Evolutionary conservation across 306 rosid genomes (phyloP).

Genomic region (Aeschynomene evenia): DNA sequence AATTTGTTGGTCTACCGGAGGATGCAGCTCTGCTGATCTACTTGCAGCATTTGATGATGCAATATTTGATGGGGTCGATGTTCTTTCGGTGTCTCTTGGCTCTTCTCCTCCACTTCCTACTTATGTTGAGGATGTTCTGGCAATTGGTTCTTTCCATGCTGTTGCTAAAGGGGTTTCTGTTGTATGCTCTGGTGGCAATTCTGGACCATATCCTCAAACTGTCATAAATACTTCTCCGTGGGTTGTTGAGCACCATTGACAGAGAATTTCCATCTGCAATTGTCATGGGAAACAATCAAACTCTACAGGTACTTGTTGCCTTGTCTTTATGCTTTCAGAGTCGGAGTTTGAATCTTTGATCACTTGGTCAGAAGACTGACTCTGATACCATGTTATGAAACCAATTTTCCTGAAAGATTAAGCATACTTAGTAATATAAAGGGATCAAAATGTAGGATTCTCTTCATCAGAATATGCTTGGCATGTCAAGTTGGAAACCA

Average conservation of each 20-base stretch:
- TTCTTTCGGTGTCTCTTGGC: conserved; percentile 59
- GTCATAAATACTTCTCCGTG: conserved; percentile 63
- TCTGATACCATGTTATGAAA: too few relatives aligned
- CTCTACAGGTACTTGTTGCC: conserved; percentile 42
- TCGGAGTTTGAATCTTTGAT: too few relatives aligned
- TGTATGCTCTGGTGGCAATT: conserved; percentile 61
- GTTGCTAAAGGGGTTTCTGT: conserved; percentile 55
- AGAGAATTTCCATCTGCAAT: conserved; percentile 51
- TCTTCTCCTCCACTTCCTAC: conserved; percentile 51
- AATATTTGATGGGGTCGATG: conserved; percentile 52
- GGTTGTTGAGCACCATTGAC: conserved; percentile 54
- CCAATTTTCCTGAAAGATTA: too few relatives aligned
- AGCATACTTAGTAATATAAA: background rate
- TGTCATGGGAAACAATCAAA: conserved; percentile 61
- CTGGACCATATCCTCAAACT: conserved; percentile 62
- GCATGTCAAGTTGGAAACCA: background rate
- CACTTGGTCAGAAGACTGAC: too few relatives aligned
- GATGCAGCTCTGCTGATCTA: conserved; percentile 56
- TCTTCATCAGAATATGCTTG: background rate
- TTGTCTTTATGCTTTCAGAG: conserved; percentile 1
- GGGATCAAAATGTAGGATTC: background rate
- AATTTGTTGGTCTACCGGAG: conserved; percentile 61
- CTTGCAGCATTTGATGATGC: conserved; percentile 77
- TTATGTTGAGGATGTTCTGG: conserved; percentile 51
- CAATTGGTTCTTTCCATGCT: conserved; percentile 65